Evolutionary conservation across 495 filamentous ascomycete genomes (phyloP), one percentile per base, ranked within the genome.

Genomic region (Trichoderma parareesei): DNA sequence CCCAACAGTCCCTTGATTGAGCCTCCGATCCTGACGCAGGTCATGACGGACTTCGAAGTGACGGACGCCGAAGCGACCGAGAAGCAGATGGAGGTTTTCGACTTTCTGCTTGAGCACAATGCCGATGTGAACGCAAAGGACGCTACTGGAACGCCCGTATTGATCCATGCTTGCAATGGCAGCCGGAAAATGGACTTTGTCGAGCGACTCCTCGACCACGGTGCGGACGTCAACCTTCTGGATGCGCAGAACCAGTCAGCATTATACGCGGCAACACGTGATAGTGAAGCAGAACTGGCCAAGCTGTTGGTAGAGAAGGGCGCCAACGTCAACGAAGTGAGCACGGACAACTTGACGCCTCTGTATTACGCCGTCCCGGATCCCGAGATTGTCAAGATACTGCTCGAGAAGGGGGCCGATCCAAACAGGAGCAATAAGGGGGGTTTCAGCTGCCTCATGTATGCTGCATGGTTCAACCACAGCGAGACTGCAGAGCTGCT

Each of bases 371-470:
- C 53, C 27, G 27, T 57, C 18, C 53, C 53, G 9, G 53, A 57
- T 11, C 4, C 27, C 6, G 60, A 64, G 11, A 41, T 66, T 11
- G 64, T 64, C 16, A 43, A 33, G 10, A 44, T 64, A 9, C 43
- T 68, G 65, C 41, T 69, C 18, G 61, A 66, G 16, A 57, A 49
- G 4, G 57, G 38, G 9, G 60, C 65, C 9, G 65, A 69, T 48
- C 35, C 60, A 7, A 40, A 66, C 44, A n/a, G 8, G 8, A 41
- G 46, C 59, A 42, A 35, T 16, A 62, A 55, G n/a, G n/a, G 46
- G 35, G 61, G 64, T 2, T 53, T 57, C 9, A 57, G 27, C 16
- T 2, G 20, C 14, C 53, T 57, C 41, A 44, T 64, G 38, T n/a
- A 66, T 64, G 18, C 67, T 57, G 38, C 62, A 62, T 35, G 38